Evolutionary conservation across 2,329 filamentous ascomycete genomes (phyloP).

Genomic region (Penicillium brasilianum): DNA sequence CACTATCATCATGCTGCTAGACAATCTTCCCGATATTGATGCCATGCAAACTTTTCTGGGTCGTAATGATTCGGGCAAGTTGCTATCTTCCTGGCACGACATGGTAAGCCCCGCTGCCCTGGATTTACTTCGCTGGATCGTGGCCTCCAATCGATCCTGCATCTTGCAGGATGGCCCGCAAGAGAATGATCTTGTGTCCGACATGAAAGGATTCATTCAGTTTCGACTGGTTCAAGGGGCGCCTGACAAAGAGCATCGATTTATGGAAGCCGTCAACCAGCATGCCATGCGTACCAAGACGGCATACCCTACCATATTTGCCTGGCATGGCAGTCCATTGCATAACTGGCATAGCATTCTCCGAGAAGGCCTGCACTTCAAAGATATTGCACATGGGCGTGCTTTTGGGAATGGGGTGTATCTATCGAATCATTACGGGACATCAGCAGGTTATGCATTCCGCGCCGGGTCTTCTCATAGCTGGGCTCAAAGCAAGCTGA

Average conservation of each 20-base stretch:
- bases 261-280: constrained; percentile 65
- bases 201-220: constrained; percentile 72
- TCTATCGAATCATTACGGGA: constrained; percentile 66
- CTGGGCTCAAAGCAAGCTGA: constrained; percentile 73
- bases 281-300: constrained; percentile 44
- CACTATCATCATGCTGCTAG: constrained; percentile 42
- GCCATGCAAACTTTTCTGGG: constrained; percentile 54
- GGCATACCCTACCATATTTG: constrained; percentile 73
- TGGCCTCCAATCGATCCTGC: constrained; percentile 86
- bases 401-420: constrained; percentile 82
- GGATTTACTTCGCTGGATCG: constrained; percentile 79
- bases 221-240: constrained; percentile 88
- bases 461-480: not conserved
- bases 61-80: constrained; percentile 29
- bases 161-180: constrained; percentile 70
- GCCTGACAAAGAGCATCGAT: constrained; percentile 81
- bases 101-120: constrained; percentile 69
- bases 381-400: constrained; percentile 66
- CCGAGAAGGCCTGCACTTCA: constrained; percentile 78
- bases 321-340: constrained; percentile 81
- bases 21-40: constrained; percentile 46
- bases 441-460: constrained; percentile 60
- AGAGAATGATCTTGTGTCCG: constrained; percentile 60
- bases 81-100: constrained; percentile 60
- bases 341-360: constrained; percentile 90